phyloP scores from a whole-genome alignment of 2,329 filamentous ascomycete species.

The Phialophora macrospora region DNA sequence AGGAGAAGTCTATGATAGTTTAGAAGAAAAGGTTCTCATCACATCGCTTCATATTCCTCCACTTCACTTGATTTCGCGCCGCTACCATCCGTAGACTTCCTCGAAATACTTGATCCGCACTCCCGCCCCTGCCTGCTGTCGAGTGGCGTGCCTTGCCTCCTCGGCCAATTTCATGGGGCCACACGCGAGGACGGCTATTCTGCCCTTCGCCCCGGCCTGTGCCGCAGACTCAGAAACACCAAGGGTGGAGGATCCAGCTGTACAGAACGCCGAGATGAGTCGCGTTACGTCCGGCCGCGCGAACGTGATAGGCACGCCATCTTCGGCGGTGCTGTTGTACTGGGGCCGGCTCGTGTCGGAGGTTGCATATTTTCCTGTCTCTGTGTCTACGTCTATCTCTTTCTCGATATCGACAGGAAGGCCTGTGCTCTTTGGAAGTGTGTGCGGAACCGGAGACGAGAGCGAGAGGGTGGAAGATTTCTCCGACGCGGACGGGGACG shows the following conservation, averaged over 20 bases:
- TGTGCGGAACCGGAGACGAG: neutral
- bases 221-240: neutral
- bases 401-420: neutral
- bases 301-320: neutral
- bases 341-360: neutral
- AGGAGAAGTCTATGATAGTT: no score
- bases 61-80: no score
- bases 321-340: neutral
- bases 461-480: neutral
- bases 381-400: neutral
- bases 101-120: constrained; percentile 1
- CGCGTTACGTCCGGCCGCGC: neutral
- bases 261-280: neutral
- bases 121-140: neutral
- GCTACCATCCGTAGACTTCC: constrained; percentile 6
- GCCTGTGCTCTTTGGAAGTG: neutral
- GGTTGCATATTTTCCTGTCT: neutral
- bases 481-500: neutral
- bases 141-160: neutral
- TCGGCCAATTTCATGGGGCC: neutral
- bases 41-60: no score
- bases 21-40: no score
- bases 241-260: neutral
- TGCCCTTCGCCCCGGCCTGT: neutral
- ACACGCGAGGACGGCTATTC: constrained; percentile 2